phyloP scores from a whole-genome alignment of 2,329 filamentous ascomycete species.

The Alternaria incomplexa region DNA sequence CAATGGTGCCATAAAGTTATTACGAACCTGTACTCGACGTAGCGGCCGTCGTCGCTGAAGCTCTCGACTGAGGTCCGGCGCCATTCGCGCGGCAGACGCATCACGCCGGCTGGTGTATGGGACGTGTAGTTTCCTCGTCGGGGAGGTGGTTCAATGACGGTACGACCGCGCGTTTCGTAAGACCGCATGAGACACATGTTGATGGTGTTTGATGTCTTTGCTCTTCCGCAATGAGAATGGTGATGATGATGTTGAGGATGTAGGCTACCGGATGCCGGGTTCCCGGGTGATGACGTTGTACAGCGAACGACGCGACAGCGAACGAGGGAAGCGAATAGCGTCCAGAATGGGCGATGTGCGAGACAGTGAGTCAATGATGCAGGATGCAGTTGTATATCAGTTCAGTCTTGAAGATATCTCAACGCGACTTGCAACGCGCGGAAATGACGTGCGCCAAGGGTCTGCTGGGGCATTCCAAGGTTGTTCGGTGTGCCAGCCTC shows the following conservation, averaged over 20 bases:
- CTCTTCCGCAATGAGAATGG: background rate
- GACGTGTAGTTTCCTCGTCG: conserved; percentile 41
- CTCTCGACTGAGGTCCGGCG: conserved; percentile 22
- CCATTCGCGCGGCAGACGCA: conserved; percentile 43
- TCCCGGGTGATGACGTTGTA: conserved; percentile 3
- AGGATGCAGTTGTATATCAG: background rate
- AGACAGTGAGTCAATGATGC: background rate
- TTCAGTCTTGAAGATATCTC: background rate
- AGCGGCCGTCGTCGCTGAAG: conserved; percentile 24
- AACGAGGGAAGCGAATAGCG: background rate
- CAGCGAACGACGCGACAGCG: background rate
- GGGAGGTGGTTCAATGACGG: conserved; percentile 40
- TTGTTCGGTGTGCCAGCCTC: conserved; percentile 8
- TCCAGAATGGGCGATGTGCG: background rate
- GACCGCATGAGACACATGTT: conserved; percentile 45
- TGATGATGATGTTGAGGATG: background rate
- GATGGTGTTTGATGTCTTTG: background rate
- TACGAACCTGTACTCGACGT: conserved; percentile 30
- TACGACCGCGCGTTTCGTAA: conserved; percentile 32
- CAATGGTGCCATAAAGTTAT: background rate
- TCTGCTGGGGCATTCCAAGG: conserved; percentile 12
- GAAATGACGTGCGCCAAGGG: conserved; percentile 19
- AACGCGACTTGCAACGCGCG: background rate
- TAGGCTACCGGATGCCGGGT: background rate
- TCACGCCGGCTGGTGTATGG: conserved; percentile 41